Conservation (phyloP, 108 stramenopile species). For the Cylindrotheca fusiformis region DNA sequence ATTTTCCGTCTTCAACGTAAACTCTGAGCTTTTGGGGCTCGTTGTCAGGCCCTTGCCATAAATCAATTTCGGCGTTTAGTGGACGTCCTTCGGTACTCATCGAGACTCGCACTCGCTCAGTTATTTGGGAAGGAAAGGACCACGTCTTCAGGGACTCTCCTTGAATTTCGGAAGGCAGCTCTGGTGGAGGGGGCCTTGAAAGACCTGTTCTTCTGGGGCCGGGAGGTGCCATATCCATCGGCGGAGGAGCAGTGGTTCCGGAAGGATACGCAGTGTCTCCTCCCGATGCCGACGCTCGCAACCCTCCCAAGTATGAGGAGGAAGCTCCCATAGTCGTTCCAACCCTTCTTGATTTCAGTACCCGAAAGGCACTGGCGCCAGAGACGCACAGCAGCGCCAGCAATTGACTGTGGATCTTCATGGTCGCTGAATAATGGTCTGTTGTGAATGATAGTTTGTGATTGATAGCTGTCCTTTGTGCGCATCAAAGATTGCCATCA, state of each 20-base stretch:
- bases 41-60: slow-evolving; percentile 84
- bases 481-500: no score
- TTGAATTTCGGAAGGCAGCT: slow-evolving; percentile 31
- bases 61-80: slow-evolving; percentile 60
- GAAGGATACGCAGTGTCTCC: neutral
- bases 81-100: slow-evolving; percentile 76
- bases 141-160: slow-evolving; percentile 75
- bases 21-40: slow-evolving; percentile 76
- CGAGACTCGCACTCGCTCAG: slow-evolving; percentile 61
- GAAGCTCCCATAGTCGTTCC: neutral
- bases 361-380: slow-evolving; percentile 1
- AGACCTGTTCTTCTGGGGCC: neutral
- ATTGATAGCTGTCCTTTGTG: no score
- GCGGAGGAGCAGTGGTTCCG: neutral
- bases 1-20: slow-evolving; percentile 76
- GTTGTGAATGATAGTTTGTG: neutral
- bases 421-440: neutral
- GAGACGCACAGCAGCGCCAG: neutral
- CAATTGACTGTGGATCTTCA: slow-evolving; percentile 10
- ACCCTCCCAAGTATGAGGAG: neutral
- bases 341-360: neutral
- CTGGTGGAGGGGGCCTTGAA: neutral
- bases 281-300: neutral
- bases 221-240: neutral
- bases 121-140: slow-evolving; percentile 46